Base-by-base conservation (phyloP, 148 eudicot genomes). In the Vaccinium myrtillus region DNA sequence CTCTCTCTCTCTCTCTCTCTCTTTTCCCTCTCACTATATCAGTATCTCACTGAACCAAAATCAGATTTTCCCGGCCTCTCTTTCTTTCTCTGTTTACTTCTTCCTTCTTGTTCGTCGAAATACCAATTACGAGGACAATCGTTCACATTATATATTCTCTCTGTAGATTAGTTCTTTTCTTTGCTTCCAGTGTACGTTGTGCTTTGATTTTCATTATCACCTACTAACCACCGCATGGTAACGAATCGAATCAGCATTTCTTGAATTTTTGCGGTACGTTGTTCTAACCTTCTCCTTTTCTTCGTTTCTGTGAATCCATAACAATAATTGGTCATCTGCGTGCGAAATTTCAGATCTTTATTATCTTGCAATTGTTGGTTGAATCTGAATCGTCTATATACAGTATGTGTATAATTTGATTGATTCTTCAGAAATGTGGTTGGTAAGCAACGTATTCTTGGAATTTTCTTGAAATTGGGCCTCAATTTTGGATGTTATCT, bases 1-100 rank as follows among this genome's bases (percentile, higher is more conserved):
- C 69, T n/a, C 69, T 8, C 69, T 8, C 59, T 15, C 59, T 55
- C 19, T 15, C 19, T 12, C 16, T 12, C n/a, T n/a, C n/a, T n/a
- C n/a, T n/a, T n/a, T n/a, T n/a, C n/a, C n/a, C 19, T 15, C 76
- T n/a, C 10, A 11, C 46, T 54, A 1, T 51, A 14, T 43, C 48
- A 30, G 21, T 27, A 23, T n/a, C 25, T 61, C 30, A 23, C 27
- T 19, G 43, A 15, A 55, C 48, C 21, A 54, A 86, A 65, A 25
- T 21, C 75, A 18, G 54, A 36, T 85, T 87, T 87, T 82, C 87
- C 85, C 86, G 89, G 87, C 79, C 83, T 78, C 51, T 73, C 56
- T 51, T 56, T 43, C 76, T 39, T 19, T 21, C 8, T 8, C 30
- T 50, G 32, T 49, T 25, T 27, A 39, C 15, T 51, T 19, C 51